Evolutionary conservation across 768 basidiomycete species (phyloP), one percentile per base, ranked within the genome.

Genomic region (Amanita jacksonii): DNA sequence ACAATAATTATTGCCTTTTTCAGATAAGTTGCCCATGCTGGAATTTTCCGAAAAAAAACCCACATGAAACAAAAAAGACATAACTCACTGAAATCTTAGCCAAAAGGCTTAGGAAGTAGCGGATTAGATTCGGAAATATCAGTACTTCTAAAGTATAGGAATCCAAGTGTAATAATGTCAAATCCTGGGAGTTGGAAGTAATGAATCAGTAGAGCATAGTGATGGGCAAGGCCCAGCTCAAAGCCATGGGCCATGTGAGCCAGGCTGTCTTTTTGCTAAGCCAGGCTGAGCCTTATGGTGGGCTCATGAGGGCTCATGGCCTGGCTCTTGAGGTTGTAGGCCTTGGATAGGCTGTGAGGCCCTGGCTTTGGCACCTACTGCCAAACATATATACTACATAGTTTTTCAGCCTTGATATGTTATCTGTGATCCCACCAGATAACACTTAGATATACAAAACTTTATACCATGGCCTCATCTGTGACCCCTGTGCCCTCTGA

Each of bases 341-440:
- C 35, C 35, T 15, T 16, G 35, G 15, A 8, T 9, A 36, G 16
- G 35, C 35, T 19, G 12, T 16, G 35, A 36, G 16, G 35, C 35
- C 35, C 35, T 16, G 35, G 35, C 35, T 18, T 36, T 19, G 16
- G 35, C 35, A 36, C n/a, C 10, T 3, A 36, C 35, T 36, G 35
- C 35, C 35, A 16, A 36, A 36, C 35, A n/a, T 15, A 2, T 36
- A 18, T n/a, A n/a, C 35, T 36, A 36, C 3, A 36, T 16, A 36
- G 35, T 36, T 36, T 36, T 36, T 36, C 35, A 36, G 35, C 35
- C 35, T 16, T n/a, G n/a, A n/a, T n/a, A n/a, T n/a, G n/a, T n/a
- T n/a, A n/a, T n/a, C n/a, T n/a, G n/a, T n/a, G n/a, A n/a, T n/a
- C n/a, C n/a, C n/a, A n/a, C n/a, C n/a, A n/a, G n/a, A n/a, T n/a